Evolutionary conservation across 2,329 filamentous ascomycete species (phyloP).

Genomic region (Arthrobotrys pseudoclavata): DNA sequence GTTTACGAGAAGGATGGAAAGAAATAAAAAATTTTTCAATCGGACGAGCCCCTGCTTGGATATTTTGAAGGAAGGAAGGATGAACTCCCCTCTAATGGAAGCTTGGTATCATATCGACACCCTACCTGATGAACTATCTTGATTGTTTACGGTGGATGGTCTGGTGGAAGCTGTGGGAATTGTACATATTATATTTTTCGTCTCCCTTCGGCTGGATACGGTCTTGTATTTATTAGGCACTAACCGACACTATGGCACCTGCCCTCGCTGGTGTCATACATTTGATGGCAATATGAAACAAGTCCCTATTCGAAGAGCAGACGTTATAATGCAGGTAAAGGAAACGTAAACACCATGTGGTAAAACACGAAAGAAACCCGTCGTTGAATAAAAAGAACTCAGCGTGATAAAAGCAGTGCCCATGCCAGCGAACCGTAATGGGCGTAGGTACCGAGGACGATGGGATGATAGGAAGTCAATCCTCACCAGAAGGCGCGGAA

Average conservation of each 20-base stretch:
- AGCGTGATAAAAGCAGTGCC: neutral
- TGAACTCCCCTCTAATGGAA: slow-evolving; percentile 51
- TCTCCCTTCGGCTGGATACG: slow-evolving; percentile 29
- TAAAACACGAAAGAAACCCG: neutral
- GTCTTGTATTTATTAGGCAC: slow-evolving; percentile 55
- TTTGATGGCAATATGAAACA: neutral
- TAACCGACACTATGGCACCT: slow-evolving; percentile 50
- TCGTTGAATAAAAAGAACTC: neutral
- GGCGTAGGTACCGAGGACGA: neutral
- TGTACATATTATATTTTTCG: slow-evolving; percentile 59
- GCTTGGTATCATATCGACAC: slow-evolving; percentile 3
- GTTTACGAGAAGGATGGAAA: slow-evolving; percentile 69
- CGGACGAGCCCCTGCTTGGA: neutral
- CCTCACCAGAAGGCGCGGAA: slow-evolving; percentile 11
- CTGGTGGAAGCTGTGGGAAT: slow-evolving; percentile 15
- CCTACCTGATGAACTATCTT: neutral
- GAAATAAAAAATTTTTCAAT: slow-evolving; percentile 37
- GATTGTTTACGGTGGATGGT: neutral
- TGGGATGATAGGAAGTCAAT: neutral
- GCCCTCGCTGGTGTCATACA: slow-evolving; percentile 12
- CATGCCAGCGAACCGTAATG: neutral
- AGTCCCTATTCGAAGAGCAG: neutral
- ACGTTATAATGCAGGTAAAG: neutral
- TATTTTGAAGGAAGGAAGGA: slow-evolving; percentile 14
- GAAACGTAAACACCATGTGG: neutral